Evolutionary conservation across 2,329 filamentous ascomycete species (phyloP), one percentile per base, ranked within the genome.

Genomic region (Grosmannia serpens): DNA sequence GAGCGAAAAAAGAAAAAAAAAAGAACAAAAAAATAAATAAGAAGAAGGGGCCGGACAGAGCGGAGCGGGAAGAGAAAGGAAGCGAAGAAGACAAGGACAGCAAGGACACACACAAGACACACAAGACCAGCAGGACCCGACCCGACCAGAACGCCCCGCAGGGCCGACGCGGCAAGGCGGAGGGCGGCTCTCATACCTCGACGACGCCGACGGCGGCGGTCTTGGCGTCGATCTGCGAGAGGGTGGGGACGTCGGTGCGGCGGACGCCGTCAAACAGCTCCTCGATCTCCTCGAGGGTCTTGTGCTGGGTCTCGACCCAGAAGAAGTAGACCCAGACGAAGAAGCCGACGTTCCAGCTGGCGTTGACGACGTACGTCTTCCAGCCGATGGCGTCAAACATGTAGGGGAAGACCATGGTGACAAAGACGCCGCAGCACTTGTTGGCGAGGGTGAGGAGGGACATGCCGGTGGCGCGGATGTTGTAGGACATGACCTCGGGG

Each of bases 291-390:
- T 60, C 58, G 17, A 60, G 55, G 2, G 58, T 58, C 52, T 49
- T 55, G 33, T 53, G 52, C 59, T 73, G 74, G 9, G 75, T 78
- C 65, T 78, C 76, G 0, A 75, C 74, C 52, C 76, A 75, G 53
- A 77, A 70, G 60, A 78, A 74, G 63, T 73, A 80, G 35, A 79
- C 74, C 47, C 73, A 64, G 17, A 65, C 57, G 17, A 71, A 65
- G 60, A 74, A 72, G 54, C 74, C 63, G 15, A 69, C 68, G 58
- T 74, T 73, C 70, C 71, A 73, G 49, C 68, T 64, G 31, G 70
- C 72, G 62, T 78, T 77, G 56, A 76, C 65, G 61, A 80, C 76
- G 64, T 79, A 80, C 3, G 75, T 75, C 59, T 74, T 73, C 77
- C 76, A 80, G 4, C 70, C 72, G 53, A 80, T 78, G 55, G 71